phyloP scores from a whole-genome alignment of 164 flowering plant species.

The Taxillus chinensis region DNA sequence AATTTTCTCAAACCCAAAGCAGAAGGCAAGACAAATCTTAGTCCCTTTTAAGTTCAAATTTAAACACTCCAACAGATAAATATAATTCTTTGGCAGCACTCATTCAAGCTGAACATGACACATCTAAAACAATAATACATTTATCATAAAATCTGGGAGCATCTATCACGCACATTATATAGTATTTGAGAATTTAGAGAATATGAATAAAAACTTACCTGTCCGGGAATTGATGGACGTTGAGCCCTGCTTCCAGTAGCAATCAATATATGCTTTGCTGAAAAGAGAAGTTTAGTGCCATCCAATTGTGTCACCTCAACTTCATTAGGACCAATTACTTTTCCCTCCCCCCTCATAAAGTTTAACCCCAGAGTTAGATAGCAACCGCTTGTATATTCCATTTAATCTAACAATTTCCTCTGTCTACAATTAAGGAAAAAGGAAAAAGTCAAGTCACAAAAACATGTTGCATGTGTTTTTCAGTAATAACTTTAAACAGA shows the following conservation, averaged over 20 bases:
- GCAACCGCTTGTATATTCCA: slow-evolving; percentile 78
- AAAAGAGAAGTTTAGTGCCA: slow-evolving; percentile 65
- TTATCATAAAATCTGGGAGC: too few relatives aligned
- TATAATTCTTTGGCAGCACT: too few relatives aligned
- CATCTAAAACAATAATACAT: too few relatives aligned
- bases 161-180: too few relatives aligned
- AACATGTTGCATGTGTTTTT: too few relatives aligned
- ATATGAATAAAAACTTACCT: slow-evolving; percentile 27
- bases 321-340: slow-evolving; percentile 70
- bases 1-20: too few relatives aligned
- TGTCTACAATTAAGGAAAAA: slow-evolving; percentile 42
- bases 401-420: slow-evolving; percentile 77
- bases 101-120: too few relatives aligned
- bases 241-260: slow-evolving; percentile 95
- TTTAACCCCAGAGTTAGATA: slow-evolving; percentile 86
- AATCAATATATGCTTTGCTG: slow-evolving; percentile 85
- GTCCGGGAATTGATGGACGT: slow-evolving; percentile 65
- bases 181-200: too few relatives aligned
- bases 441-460: background rate
- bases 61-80: too few relatives aligned
- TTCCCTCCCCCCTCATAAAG: slow-evolving; percentile 90
- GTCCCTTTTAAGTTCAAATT: too few relatives aligned
- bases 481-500: too few relatives aligned
- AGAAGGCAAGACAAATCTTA: too few relatives aligned
- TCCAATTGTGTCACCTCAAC: slow-evolving; percentile 85